Base-by-base conservation (phyloP, 768 basidiomycete genomes). In the Jaapia argillacea region DNA sequence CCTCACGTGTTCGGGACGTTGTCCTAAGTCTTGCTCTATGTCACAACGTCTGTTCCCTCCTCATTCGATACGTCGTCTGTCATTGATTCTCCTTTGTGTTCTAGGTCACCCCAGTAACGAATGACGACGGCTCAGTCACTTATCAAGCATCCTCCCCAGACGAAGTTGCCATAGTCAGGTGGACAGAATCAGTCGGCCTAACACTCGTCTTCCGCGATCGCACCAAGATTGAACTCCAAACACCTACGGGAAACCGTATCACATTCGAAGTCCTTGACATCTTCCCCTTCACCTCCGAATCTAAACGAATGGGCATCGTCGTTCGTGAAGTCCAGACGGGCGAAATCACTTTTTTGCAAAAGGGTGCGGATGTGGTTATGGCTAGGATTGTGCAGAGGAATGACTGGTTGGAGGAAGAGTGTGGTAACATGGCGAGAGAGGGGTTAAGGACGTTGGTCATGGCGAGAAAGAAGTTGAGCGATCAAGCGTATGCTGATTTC, bases 281-380 rank as follows among this genome's bases (percentile, higher is more conserved):
- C 46, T 99, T 99, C 65, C 96, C 96, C 0, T 98, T 99, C 67
- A 98, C 94, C 0, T 96, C 91, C 10, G 96, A 98, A 61, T 92
- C 92, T 1, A 98, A 99, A 62, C 87, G 96, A 23, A 99, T 98
- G 96, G 93, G 96, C 24, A 97, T 98, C 56, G 74, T 99, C 54
- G 85, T 98, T 25, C 81, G 85, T 21, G 93, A 97, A 44, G 59
- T 66, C 0, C 70, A 76, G 25, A 72, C 75, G 0, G 79, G 83
- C 40, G 89, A 93, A 46, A 80, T 93, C 41, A 78, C 72, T 6
- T 99, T 99, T 64, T 66, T 92, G 46, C 90, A 98, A 57, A 99
- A 99, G 58, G 96, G 96, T 21, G 96, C 94, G 0, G 96, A 99
- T 57, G 91, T 93, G n/a, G 89, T 98, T 31, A 98, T 99, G 96